phyloP scores from a whole-genome alignment of 2,329 filamentous ascomycete species.

The Hymenoscyphus infarciens region DNA sequence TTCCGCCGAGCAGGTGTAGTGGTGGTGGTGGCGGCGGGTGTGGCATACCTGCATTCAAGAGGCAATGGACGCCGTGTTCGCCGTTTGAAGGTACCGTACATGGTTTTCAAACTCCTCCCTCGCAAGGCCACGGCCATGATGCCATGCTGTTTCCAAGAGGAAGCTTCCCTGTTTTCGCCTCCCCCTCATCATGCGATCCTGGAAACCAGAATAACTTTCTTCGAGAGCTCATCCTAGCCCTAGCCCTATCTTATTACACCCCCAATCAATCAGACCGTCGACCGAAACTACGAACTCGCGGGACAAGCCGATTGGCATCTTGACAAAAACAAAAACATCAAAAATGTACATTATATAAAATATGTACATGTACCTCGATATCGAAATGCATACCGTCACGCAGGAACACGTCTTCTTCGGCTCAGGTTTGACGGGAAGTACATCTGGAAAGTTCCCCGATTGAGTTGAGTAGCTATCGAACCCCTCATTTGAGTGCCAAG shows the following conservation, averaged over 20 bases:
- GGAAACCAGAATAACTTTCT: neutral
- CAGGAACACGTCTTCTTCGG: constrained; percentile 11
- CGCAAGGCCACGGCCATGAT: neutral
- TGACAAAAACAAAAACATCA: neutral
- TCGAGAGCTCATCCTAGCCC: neutral
- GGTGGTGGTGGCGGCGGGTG: neutral
- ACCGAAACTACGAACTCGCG: neutral
- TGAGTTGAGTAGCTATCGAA: constrained; percentile 4
- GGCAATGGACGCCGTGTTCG: constrained; percentile 4
- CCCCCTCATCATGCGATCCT: neutral
- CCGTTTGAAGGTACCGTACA: constrained; percentile 2
- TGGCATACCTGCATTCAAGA: constrained; percentile 6
- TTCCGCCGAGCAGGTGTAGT: neutral
- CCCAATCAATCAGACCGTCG: too few relatives aligned
- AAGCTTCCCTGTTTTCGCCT: neutral
- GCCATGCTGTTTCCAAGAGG: neutral
- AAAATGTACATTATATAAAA: constrained; percentile 1
- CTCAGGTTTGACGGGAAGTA: constrained; percentile 3
- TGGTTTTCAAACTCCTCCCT: neutral
- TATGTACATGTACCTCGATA: constrained; percentile 16
- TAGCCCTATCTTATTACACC: neutral
- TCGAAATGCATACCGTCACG: constrained; percentile 8
- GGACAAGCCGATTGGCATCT: neutral
- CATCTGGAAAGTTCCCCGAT: constrained; percentile 13
- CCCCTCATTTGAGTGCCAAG: neutral